Base-by-base conservation (phyloP, 768 basidiomycete species). In the Punctularia strigosozonata region DNA sequence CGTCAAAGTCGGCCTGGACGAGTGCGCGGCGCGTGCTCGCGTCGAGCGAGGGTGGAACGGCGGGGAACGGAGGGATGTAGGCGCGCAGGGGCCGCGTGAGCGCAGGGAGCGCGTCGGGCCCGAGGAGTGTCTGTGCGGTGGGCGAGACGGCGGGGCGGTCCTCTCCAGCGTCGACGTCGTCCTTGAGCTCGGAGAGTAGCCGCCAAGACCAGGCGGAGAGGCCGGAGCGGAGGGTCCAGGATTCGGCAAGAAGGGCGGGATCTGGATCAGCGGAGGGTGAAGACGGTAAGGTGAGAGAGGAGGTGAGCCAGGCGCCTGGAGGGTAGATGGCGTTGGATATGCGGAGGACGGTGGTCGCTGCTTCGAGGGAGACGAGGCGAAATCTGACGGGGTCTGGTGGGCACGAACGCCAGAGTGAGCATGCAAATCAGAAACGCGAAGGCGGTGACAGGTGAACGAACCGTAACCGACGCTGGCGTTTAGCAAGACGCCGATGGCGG, bases 401-500 rank as follows among this genome's bases (percentile, higher is more conserved):
- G 3, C 21, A 13, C 22, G 4, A 42, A n/a, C 17, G 39, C 42
- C 21, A 39, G 3, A 28, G 21, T 22, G 25, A 37, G 30, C 42
- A 30, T 30, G 28, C 42, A 21, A 31, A 40, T 30, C n/a, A 4
- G 37, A 43, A 28, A 17, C 35, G n/a, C 30, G 23, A 38, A 31
- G 25, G 25, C 6, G 34, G 19, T 5, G 12, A n/a, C 23, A 33
- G 5, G 36, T 13, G 18, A 31, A 14, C 72, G 38, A 47, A 85
- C 88, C 83, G 54, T 75, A 87, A 39, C 77, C 78, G 31, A 90
- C 63, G 46, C 79, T 77, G 10, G 77, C 74, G 50, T 91, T 91
- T 35, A 90, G 59, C 13, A 90, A 65, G 18, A 81, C 77, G 5
- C 87, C 88, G 40, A 90, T 70, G 2, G 81, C 71, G 5, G 83